phyloP scores from a whole-genome alignment of 2,329 filamentous ascomycete species.

The Nakataea oryzae region DNA sequence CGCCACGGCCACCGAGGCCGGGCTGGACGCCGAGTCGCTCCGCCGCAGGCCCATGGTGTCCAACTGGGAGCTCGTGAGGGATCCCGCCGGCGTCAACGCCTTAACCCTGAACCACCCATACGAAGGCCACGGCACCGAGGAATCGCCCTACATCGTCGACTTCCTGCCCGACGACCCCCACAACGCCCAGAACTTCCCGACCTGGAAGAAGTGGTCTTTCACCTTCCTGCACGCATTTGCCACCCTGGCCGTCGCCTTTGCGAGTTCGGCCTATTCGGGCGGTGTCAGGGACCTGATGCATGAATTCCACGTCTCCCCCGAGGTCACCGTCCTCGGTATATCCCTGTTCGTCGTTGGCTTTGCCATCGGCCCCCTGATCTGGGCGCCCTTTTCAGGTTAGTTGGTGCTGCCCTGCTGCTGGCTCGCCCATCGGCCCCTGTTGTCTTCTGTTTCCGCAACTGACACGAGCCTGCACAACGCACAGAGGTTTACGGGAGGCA shows the following conservation, averaged over 20 bases:
- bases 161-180: slow-evolving; percentile 55
- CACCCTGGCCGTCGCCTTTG: slow-evolving; percentile 59
- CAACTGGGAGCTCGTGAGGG: slow-evolving; percentile 42
- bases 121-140: slow-evolving; percentile 49
- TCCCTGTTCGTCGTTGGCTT: slow-evolving; percentile 52
- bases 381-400: slow-evolving; percentile 40
- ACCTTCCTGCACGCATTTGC: slow-evolving; percentile 54
- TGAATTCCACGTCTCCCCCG: slow-evolving; percentile 39
- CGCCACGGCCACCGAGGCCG: slow-evolving; percentile 19
- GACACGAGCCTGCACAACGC: background rate
- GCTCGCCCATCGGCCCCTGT: background rate
- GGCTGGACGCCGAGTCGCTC: slow-evolving; percentile 29
- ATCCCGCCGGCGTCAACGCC: slow-evolving; percentile 47
- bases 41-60: slow-evolving; percentile 20
- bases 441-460: background rate
- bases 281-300: slow-evolving; percentile 41
- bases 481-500: slow-evolving; percentile 51
- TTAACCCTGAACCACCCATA: slow-evolving; percentile 47
- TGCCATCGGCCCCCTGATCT: slow-evolving; percentile 42
- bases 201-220: slow-evolving; percentile 53
- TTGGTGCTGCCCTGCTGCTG: too few species aligned
- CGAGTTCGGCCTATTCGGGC: slow-evolving; percentile 57
- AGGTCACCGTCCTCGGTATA: slow-evolving; percentile 49
- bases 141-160: slow-evolving; percentile 58
- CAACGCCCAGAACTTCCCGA: slow-evolving; percentile 53